A percentile compares a stretch with the other conserved stretches of the same genome.
Conservation (phyloP, 345 rosid species). For the Eucalyptus shirleyi region DNA sequence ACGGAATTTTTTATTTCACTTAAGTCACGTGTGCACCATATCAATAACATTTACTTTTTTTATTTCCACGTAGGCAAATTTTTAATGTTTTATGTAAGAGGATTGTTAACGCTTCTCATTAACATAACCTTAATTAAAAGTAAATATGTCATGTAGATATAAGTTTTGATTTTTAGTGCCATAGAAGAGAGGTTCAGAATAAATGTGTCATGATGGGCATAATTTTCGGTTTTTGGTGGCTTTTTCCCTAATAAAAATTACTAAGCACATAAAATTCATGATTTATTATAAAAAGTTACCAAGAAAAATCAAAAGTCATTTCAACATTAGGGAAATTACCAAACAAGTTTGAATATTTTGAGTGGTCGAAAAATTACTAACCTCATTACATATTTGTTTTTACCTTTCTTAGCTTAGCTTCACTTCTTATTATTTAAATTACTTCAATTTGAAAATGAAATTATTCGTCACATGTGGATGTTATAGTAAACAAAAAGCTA, state of each 20-base stretch:
- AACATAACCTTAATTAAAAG: not conserved
- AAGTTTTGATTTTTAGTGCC: not conserved
- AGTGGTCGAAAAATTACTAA: not conserved
- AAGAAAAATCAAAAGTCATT: not conserved
- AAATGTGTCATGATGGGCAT: not conserved
- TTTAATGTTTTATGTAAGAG: not conserved
- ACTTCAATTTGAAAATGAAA: too few species aligned
- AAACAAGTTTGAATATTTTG: not conserved
- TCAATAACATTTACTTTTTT: too few species aligned
- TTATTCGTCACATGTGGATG: too few species aligned
- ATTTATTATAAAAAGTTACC: not conserved
- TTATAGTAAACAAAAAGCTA: too few species aligned
- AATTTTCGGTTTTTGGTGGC: not conserved
- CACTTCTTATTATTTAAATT: too few species aligned
- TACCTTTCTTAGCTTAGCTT: too few species aligned
- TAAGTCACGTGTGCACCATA: too few species aligned
- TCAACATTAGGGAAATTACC: not conserved
- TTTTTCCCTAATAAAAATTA: too few species aligned
- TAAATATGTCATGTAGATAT: too few species aligned
- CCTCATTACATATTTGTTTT: not conserved
- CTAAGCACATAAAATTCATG: not conserved
- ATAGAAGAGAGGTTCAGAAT: rapidly evolving
- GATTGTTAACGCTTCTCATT: not conserved
- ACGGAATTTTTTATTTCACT: not conserved
- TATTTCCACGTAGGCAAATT: not conserved